phyloP scores from a whole-genome alignment of 108 stramenopile species.

The Pelagomonas calceolata region DNA sequence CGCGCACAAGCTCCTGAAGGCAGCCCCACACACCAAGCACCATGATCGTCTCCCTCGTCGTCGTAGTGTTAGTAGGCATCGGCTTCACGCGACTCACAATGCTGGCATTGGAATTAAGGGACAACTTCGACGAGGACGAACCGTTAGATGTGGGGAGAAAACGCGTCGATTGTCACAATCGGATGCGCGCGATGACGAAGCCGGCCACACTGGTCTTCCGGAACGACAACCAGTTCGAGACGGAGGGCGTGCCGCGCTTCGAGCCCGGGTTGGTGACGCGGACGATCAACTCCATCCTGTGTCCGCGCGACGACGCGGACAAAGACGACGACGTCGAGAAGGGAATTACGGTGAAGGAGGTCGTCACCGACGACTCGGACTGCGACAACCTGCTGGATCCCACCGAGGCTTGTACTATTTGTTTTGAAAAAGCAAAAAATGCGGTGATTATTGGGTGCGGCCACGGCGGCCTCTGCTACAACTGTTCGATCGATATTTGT shows the following conservation, averaged over 20 bases:
- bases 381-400: neutral
- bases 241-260: too few relatives aligned
- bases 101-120: neutral
- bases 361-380: neutral
- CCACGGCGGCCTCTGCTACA: neutral
- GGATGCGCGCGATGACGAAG: neutral
- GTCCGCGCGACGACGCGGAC: too few relatives aligned
- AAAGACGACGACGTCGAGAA: neutral
- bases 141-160: neutral
- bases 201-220: neutral
- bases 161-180: neutral
- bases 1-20: neutral
- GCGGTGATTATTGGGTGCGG: neutral
- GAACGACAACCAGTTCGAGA: slow-evolving; percentile 1
- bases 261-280: too few relatives aligned
- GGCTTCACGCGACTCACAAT: neutral
- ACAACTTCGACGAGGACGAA: neutral
- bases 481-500: neutral
- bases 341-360: neutral
- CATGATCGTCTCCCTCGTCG: slow-evolving; percentile 2
- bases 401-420: neutral
- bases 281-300: too few relatives aligned
- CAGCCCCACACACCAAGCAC: neutral
- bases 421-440: neutral
- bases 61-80: neutral